These are phyloP conservation scores for Cercospora sp. DNA, from an alignment of 2,329 filamentous ascomycete genomes.

Conservation along the genomic window DNA sequence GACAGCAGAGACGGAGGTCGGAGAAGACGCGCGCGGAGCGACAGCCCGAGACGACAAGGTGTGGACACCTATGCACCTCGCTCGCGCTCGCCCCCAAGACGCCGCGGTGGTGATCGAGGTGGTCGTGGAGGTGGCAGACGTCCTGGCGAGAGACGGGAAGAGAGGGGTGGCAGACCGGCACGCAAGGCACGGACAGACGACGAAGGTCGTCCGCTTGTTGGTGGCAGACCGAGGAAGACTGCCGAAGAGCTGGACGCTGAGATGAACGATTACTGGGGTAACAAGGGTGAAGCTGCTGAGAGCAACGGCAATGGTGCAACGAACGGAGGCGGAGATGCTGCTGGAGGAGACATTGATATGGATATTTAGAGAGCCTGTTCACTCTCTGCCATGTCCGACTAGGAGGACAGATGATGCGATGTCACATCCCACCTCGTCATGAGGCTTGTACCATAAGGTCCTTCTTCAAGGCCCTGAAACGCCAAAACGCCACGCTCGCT, in stretches of 20 bases:
- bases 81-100: constrained; percentile 57
- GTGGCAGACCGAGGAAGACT: constrained; percentile 71
- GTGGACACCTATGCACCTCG: constrained; percentile 78
- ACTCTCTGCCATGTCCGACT: neutral
- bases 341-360: constrained; percentile 40
- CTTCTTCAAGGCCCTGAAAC: neutral
- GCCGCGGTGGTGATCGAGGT: constrained; percentile 52
- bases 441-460: neutral
- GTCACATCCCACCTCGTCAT: neutral
- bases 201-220: constrained; percentile 46
- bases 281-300: constrained; percentile 38
- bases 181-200: constrained; percentile 43
- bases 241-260: constrained; percentile 92
- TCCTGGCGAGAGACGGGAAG: constrained; percentile 48
- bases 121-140: constrained; percentile 52
- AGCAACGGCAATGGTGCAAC: constrained; percentile 35
- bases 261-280: constrained; percentile 88
- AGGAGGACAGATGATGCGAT: neutral
- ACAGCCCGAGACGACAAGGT: constrained; percentile 56
- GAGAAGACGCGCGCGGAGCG: constrained; percentile 40
- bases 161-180: constrained; percentile 46
- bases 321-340: constrained; percentile 20
- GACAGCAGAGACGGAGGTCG: constrained; percentile 39
- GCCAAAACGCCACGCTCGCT: neutral
- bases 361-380: constrained; percentile 31